Evolutionary conservation across 176 grass and related monocot genomes (phyloP).

Genomic region (Alloteropsis semialata): DNA sequence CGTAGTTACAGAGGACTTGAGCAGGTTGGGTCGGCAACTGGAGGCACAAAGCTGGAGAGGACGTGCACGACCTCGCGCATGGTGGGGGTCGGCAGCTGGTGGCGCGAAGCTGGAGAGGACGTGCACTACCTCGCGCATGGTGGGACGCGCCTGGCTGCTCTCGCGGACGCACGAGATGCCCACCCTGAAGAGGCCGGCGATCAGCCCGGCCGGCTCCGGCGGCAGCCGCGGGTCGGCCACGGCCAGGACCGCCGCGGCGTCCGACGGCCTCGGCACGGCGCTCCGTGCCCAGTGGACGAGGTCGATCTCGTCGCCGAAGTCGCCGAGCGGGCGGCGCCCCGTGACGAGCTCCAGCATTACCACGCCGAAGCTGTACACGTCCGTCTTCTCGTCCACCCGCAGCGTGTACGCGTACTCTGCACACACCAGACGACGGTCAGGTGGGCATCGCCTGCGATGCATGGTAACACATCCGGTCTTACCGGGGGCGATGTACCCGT

Average conservation of each 20-base stretch:
- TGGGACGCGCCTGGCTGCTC: constrained; percentile 48
- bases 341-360: constrained; percentile 76
- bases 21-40: background rate
- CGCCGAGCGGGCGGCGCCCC: constrained; percentile 48
- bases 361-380: constrained; percentile 64
- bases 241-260: constrained; percentile 35
- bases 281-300: constrained; percentile 63
- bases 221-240: constrained; percentile 58
- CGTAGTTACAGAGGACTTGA: too few species aligned
- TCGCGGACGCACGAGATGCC: constrained; percentile 66
- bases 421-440: background rate
- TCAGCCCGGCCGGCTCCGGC: constrained; percentile 22
- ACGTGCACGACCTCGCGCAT: constrained; percentile 84
- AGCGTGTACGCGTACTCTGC: constrained; percentile 81
- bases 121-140: constrained; percentile 81
- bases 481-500: constrained; percentile 92
- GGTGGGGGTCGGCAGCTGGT: constrained; percentile 18
- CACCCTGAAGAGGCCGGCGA: constrained; percentile 63
- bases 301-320: constrained; percentile 76
- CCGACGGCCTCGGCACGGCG: constrained; percentile 18
- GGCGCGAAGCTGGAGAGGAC: constrained; percentile 41
- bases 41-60: constrained; percentile 33
- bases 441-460: too few species aligned
- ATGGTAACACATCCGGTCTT: background rate
- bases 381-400: constrained; percentile 68